A percentile compares a stretch with the other conserved stretches of the same genome.
Evolutionary conservation across 1,284 basidiomycete genomes (phyloP).

Genomic region (Gastroboletus turbinatus): DNA sequence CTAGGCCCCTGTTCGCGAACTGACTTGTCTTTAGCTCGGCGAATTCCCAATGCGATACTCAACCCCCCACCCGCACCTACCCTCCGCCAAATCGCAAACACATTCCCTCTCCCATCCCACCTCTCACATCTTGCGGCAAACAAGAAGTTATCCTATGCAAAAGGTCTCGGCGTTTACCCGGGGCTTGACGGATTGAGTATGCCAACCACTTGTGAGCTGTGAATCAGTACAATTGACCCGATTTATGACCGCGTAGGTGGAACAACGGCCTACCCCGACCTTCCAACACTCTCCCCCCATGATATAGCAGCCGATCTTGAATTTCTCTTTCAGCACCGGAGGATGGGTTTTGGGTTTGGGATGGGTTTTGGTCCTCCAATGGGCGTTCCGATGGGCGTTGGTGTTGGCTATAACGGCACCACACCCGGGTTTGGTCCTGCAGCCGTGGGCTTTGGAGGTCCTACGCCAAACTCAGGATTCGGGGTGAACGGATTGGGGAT

Average conservation of each 20-base stretch:
- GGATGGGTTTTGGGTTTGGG: constrained; percentile 32
- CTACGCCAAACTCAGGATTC: constrained; percentile 17
- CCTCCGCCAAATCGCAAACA: constrained; percentile 50
- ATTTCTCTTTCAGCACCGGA: constrained; percentile 48
- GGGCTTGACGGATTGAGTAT: constrained; percentile 22
- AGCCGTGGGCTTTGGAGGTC: constrained; percentile 20
- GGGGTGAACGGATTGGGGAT: constrained; percentile 26
- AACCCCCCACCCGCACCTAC: constrained; percentile 46
- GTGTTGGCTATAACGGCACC: constrained; percentile 16
- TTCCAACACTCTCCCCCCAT: constrained; percentile 47
- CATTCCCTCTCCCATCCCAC: constrained; percentile 32
- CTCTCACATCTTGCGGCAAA: constrained; percentile 21
- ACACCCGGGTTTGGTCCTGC: constrained; percentile 23
- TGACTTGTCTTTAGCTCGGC: constrained; percentile 40
- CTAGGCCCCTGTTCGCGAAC: not conserved
- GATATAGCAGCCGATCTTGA: constrained; percentile 59
- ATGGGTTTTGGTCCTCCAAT: constrained; percentile 31
- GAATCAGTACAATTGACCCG: constrained; percentile 13
- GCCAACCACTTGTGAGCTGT: constrained; percentile 11
- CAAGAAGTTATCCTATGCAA: constrained; percentile 16
- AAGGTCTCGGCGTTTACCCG: constrained; percentile 21
- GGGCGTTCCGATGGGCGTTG: constrained; percentile 25
- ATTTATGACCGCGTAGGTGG: constrained; percentile 8
- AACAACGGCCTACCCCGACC: constrained; percentile 51
- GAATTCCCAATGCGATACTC: constrained; percentile 45